Percentiles rank a stretch among this genome's conserved stretches.
These are phyloP conservation scores for Quercus engelmannii DNA, from an alignment of 306 rosid genomes.

Conservation along the genomic window DNA sequence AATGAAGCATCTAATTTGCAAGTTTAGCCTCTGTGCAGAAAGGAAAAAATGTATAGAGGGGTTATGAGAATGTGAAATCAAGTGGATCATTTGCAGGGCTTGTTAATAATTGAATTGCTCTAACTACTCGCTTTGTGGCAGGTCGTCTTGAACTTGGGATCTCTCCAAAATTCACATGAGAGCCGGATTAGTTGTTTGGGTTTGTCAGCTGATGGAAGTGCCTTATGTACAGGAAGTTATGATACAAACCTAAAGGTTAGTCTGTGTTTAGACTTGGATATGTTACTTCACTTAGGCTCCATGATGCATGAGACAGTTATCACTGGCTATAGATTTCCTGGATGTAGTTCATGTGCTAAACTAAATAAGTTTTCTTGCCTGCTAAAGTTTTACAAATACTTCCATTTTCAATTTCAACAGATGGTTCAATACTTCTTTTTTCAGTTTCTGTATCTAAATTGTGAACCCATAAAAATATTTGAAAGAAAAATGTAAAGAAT, in stretches of 20 bases:
- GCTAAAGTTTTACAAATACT: not conserved
- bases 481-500: not conserved
- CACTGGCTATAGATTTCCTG: not conserved
- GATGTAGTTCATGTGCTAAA: not conserved
- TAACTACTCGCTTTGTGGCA: slow-evolving; percentile 27
- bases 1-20: not conserved
- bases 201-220: slow-evolving; percentile 98
- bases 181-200: slow-evolving; percentile 82
- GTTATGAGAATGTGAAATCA: not conserved
- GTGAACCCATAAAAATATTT: not conserved
- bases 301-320: not conserved
- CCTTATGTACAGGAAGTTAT: slow-evolving; percentile 97
- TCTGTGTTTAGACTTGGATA: slow-evolving; percentile 15
- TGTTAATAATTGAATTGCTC: slow-evolving; percentile 3
- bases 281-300: not conserved
- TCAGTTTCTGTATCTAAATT: not conserved
- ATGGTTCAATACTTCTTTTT: not conserved
- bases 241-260: slow-evolving; percentile 94
- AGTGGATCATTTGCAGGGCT: slow-evolving; percentile 1
- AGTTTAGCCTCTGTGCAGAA: not conserved
- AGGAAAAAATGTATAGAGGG: not conserved
- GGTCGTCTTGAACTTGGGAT: slow-evolving; percentile 92
- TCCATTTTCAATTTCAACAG: not conserved
- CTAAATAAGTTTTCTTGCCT: not conserved
- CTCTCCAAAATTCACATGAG: slow-evolving; percentile 83